phyloP scores from a whole-genome alignment of 2,329 filamentous ascomycete species.

The Calonectria henricotiae region DNA sequence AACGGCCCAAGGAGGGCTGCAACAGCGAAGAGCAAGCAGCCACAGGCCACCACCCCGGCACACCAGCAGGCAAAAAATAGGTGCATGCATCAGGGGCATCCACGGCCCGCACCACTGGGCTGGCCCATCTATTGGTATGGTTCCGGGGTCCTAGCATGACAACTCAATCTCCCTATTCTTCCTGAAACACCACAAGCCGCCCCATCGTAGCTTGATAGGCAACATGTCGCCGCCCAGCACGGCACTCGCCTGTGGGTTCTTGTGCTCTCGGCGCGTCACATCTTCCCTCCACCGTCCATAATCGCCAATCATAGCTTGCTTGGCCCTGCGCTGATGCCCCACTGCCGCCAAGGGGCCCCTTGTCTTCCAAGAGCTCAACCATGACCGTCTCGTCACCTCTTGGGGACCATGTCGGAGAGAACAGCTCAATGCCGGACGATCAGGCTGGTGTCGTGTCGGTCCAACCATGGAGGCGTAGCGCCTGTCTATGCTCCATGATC shows the following conservation, averaged over 20 bases:
- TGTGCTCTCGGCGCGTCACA: conserved; percentile 50
- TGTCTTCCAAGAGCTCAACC: conserved; percentile 30
- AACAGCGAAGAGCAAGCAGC: conserved; percentile 10
- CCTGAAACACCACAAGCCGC: conserved; percentile 53
- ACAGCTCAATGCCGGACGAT: conserved; percentile 47
- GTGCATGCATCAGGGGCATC: conserved; percentile 34
- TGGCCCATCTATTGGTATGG: conserved; percentile 27
- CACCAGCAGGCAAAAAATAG: conserved; percentile 37
- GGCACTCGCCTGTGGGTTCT: conserved; percentile 39
- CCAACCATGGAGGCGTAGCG: conserved; percentile 44
- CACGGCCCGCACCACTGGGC: conserved; percentile 34
- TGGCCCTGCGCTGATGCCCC: conserved; percentile 41
- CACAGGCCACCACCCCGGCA: conserved; percentile 17
- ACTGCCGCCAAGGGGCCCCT: conserved; percentile 45
- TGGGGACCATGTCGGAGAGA: conserved; percentile 38
- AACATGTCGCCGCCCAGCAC: conserved; percentile 39
- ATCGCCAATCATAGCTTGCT: conserved; percentile 47
- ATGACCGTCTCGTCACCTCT: conserved; percentile 40
- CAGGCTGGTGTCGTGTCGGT: conserved; percentile 44
- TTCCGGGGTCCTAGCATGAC: conserved; percentile 45
- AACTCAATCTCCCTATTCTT: conserved; percentile 45
- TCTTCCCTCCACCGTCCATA: conserved; percentile 39
- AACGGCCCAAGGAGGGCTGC: conserved; percentile 24
- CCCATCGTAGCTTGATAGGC: conserved; percentile 45
- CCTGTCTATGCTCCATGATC: conserved; percentile 32